phyloP scores from a whole-genome alignment of 1,284 basidiomycete genomes.

The Cutaneotrichosporon curvatum region DNA sequence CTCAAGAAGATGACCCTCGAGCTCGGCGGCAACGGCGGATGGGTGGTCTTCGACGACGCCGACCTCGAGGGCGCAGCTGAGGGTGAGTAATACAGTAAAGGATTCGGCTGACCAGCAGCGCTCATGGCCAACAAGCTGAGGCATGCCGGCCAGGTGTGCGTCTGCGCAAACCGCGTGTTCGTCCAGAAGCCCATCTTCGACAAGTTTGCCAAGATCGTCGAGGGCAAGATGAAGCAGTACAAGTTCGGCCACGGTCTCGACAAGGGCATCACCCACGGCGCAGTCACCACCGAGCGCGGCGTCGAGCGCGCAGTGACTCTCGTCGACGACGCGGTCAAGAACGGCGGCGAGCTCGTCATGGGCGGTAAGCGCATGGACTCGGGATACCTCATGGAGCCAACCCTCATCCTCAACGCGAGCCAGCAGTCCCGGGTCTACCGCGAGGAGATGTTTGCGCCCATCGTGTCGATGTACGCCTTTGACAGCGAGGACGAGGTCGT shows the following conservation, averaged over 20 bases:
- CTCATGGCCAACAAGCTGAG: constrained; percentile 83
- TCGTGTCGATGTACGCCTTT: constrained; percentile 57
- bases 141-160: constrained; percentile 68
- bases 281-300: constrained; percentile 75
- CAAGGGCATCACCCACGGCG: constrained; percentile 65
- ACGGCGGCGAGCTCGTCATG: constrained; percentile 74
- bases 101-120: not conserved
- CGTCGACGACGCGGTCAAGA: constrained; percentile 68
- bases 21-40: constrained; percentile 43
- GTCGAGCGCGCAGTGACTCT: constrained; percentile 74
- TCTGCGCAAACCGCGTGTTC: constrained; percentile 62
- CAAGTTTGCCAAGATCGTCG: constrained; percentile 24
- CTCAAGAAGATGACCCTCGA: constrained; percentile 45
- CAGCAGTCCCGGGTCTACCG: constrained; percentile 54
- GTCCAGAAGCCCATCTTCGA: constrained; percentile 54
- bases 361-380: constrained; percentile 60
- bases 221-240: constrained; percentile 60
- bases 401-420: constrained; percentile 75
- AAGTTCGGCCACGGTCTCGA: constrained; percentile 83
- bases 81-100: constrained; percentile 2
- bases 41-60: constrained; percentile 44
- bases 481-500: constrained; percentile 87
- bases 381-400: constrained; percentile 68
- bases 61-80: constrained; percentile 36
- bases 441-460: constrained; percentile 81